Base-by-base conservation (phyloP, 768 basidiomycete genomes). In the Amanita exitialis region DNA sequence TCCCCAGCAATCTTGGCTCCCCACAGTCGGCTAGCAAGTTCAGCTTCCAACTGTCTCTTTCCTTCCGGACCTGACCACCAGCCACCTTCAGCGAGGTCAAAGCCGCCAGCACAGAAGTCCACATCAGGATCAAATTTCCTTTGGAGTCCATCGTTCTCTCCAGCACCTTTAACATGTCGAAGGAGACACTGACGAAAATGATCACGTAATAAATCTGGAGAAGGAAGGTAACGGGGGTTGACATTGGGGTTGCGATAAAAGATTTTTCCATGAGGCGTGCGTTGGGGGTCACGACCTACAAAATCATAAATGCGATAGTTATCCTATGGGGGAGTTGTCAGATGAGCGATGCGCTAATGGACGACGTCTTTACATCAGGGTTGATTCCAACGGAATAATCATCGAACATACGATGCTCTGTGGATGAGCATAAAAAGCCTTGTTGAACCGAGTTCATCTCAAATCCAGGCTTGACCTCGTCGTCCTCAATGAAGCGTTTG, bases 111-210 rank as follows among this genome's bases (percentile, higher is more conserved):
- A 38, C 43, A 12, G 45, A 59, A 53, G 51, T 59, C 54, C 34
- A 57, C 39, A 47, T 56, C 58, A 47, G 58, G 57, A 42, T 59
- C 58, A 57, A 56, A 38, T 38, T 47, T 44, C 58, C 45, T 32
- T 53, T 5, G 15, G 20, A 44, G 45, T 54, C 34, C 30, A 23
- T 18, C 34, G 4, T 34, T 35, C 34, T 46, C 44, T 23, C 55
- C 37, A 51, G 38, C 46, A 51, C 51, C 57, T 54, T 55, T 56
- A 53, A 59, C 45, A 47, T 54, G 53, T 52, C 53, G 53, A 53
- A 58, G 58, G 57, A 56, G 43, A 46, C 58, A 59, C 44, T 56
- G 57, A 30, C 58, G 57, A 42, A 56, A 58, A 53, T 59, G 57
- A 45, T 59, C 58, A 20, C 53, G 57, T 39, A 59, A 51, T 35